Evolutionary conservation across 371 early-diverging fungal genomes (phyloP), one percentile per base, ranked within the genome.

Genomic region (Haplosporangium sp.): DNA sequence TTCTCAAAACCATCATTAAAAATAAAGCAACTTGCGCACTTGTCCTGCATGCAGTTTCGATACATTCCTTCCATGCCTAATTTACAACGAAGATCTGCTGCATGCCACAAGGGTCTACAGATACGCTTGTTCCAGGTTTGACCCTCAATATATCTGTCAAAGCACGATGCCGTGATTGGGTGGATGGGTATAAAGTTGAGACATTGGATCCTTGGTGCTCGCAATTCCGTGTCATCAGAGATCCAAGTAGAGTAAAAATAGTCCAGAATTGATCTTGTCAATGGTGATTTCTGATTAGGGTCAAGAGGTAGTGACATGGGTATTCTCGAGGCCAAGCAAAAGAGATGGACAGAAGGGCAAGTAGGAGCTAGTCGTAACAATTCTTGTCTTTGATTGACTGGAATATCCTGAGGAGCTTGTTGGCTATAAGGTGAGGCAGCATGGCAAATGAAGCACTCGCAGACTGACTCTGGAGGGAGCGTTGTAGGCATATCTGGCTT

Each of bases 121-220:
- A 79, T 39, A 39, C 79, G 79, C 38, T 79, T 79, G 71, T 69
- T 74, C 79, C 79, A 79, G 65, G 60, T 58, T 48, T 67, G 74
- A 15, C 74, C 65, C 50, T 79, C 79, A 27, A 79, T 53, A 42
- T 79, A 79, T 17, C 79, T 70, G 13, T 79, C 79, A 62, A 79
- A 79, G 45, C 79, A 63, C 1, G 79, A 70, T 1, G 79, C 79
- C 2, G 79, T 74, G 58, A 79, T 58, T 7, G 79, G 79, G 44
- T 79, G 79, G 52, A 78, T 78, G 39, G 79, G 79, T 56, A 78
- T 78, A 67, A 78, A 78, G 68, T 78, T 78, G 63, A 78, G 67
- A 52, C 79, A 78, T 20, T 78, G 79, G n/a, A 78, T 66, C 13
- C 79, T 42, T 0, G 79, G 79, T 4, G 70, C 74, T 8, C 67